Evolutionary conservation across 495 filamentous ascomycete genomes (phyloP), one percentile per base, ranked within the genome.

Genomic region (Clavariopsis aquatica): DNA sequence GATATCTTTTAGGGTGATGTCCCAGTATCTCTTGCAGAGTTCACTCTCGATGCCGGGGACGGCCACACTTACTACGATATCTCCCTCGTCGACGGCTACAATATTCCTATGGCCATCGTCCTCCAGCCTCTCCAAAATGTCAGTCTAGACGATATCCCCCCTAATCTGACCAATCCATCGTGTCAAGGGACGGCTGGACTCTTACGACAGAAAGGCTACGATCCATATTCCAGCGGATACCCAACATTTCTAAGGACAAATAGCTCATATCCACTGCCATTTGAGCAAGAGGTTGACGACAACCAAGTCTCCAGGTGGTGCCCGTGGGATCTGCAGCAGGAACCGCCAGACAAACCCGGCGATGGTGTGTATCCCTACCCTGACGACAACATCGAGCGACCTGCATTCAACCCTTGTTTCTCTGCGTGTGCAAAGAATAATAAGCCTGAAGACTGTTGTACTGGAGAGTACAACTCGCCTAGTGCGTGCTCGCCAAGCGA

Each of bases 71-170:
- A 88, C 74, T 92, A 92, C 74, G 90, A 93, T 74, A 88, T 93
- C 62, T 91, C 88, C 34, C 82, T 93, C 34, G 90, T 93, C 27
- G 90, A 93, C 72, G 90, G 90, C 43, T 92, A 93, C 80, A 92
- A 93, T 73, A 75, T 93, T 9, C 88, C 88, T 7, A 66, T 93
- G 55, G 87, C 79, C 27, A 85, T 93, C 60, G 77, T 87, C 23
- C 56, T 86, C 81, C 71, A 78, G 82, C 49, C 86, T 78, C 28
- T 79, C 77, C 75, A 69, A 28, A 84, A 87, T 71, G 75, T 78
- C 9, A 78, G 75, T 13, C 71, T 84, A 19, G 68, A 75, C 45
- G 80, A 81, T 64, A 83, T 91, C 63, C 86, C 87, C 15, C 86
- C 87, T 5, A 89, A 89, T 68, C 78, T 90, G n/a, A 89, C 85